A percentile compares a stretch with the other conserved stretches of the same genome.
Evolutionary conservation across 2,329 filamentous ascomycete genomes (phyloP).

Genomic region (Aspergillus amoenus): DNA sequence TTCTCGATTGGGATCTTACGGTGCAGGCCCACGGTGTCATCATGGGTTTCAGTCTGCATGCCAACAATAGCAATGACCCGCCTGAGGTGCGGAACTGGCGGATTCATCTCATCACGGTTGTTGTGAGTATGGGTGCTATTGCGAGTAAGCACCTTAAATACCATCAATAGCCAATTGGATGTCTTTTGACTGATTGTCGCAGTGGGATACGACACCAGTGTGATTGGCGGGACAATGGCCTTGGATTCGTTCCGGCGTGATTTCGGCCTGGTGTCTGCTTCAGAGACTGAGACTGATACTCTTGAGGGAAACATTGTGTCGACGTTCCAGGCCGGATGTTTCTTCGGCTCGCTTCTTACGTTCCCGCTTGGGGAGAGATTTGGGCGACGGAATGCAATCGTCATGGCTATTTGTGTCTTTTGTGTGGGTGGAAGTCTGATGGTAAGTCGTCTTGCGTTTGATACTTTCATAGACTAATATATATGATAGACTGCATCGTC

Average conservation of each 20-base stretch:
- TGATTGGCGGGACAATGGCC: conserved; percentile 11
- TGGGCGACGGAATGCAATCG: conserved; percentile 56
- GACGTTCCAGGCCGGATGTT: conserved; percentile 18
- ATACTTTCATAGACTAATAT: too few relatives aligned
- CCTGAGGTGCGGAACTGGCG: conserved; percentile 13
- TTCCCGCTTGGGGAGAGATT: conserved; percentile 36
- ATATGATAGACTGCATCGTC: conserved; percentile 2
- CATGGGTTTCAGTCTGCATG: conserved; percentile 17
- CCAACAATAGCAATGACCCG: conserved; percentile 13
- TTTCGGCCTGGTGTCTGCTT: conserved; percentile 6
- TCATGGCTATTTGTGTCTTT: conserved; percentile 56
- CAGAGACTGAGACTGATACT: conserved; percentile 5
- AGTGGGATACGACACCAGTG: conserved; percentile 15
- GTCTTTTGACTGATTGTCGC: not conserved
- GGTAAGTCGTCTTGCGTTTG: not conserved
- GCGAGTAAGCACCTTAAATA: not conserved
- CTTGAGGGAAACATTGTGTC: conserved; percentile 14
- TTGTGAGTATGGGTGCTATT: conserved; percentile 13
- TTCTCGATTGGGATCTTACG: too few relatives aligned
- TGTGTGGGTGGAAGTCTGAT: conserved; percentile 47
- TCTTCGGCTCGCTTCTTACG: conserved; percentile 34
- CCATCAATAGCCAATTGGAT: not conserved
- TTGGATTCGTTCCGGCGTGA: conserved; percentile 10
- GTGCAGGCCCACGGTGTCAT: too few relatives aligned
- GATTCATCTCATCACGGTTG: conserved; percentile 8